A percentile compares a stretch with the other conserved stretches of the same genome.
Evolutionary conservation across 164 flowering plant species (phyloP).

Genomic region (Houttuynia cordata): DNA sequence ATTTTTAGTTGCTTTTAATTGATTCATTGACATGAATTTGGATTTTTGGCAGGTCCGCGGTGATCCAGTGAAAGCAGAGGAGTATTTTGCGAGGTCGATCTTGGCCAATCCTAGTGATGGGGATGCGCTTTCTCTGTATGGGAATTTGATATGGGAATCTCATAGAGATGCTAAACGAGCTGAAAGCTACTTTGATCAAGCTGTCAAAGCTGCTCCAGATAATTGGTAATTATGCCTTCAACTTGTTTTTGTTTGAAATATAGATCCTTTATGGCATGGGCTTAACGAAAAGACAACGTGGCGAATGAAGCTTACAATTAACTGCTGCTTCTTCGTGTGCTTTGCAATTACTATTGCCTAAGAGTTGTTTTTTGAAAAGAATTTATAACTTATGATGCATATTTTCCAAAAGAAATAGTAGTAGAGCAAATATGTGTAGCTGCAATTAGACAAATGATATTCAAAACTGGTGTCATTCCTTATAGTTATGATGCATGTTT

Average conservation of each 20-base stretch:
- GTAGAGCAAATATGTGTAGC: too few relatives aligned
- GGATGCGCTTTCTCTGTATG: slow-evolving; percentile 54
- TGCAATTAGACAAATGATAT: too few relatives aligned
- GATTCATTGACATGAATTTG: neutral
- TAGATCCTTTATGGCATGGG: neutral
- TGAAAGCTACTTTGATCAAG: slow-evolving; percentile 63
- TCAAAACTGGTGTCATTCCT: too few relatives aligned
- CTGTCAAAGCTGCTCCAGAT: slow-evolving; percentile 74
- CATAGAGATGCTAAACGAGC: slow-evolving; percentile 59
- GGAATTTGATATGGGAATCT: slow-evolving; percentile 60
- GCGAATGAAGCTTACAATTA: neutral
- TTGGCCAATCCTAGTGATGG: slow-evolving; percentile 63
- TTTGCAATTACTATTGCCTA: too few relatives aligned
- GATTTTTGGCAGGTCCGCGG: slow-evolving; percentile 40
- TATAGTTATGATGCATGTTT: too few relatives aligned
- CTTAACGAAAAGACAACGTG: too few relatives aligned
- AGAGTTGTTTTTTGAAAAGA: too few relatives aligned
- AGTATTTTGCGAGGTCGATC: slow-evolving; percentile 79
- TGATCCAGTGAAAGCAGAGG: slow-evolving; percentile 63
- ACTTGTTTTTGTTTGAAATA: neutral
- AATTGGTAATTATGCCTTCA: slow-evolving; percentile 41
- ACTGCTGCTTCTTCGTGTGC: too few relatives aligned
- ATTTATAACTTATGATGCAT: too few relatives aligned
- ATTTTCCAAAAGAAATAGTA: too few relatives aligned
- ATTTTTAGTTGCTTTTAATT: neutral